Conservation (phyloP, 2,329 filamentous ascomycete genomes). For the Colletotrichum eleusines region DNA sequence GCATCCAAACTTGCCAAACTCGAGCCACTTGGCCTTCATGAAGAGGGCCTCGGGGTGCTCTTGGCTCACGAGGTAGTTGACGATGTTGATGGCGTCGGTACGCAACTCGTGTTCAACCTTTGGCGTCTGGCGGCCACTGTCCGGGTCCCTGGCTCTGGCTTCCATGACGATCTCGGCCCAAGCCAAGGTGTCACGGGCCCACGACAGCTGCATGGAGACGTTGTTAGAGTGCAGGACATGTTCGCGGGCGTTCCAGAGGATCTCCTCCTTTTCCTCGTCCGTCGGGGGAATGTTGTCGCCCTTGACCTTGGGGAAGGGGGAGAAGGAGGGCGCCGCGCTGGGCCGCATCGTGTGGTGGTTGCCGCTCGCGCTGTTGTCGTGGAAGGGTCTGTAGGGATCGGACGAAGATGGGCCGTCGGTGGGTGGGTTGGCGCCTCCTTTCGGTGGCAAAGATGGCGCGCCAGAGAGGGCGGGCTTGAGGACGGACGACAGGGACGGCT, state of each 20-base stretch:
- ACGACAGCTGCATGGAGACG: slow-evolving; percentile 94
- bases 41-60: slow-evolving; percentile 94
- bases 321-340: slow-evolving; percentile 80
- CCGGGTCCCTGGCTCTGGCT: slow-evolving; percentile 77
- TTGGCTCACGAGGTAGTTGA: slow-evolving; percentile 89
- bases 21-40: slow-evolving; percentile 94
- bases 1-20: slow-evolving; percentile 96
- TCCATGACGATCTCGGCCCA: slow-evolving; percentile 89
- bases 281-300: slow-evolving; percentile 92
- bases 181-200: slow-evolving; percentile 91
- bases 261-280: slow-evolving; percentile 93
- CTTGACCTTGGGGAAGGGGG: slow-evolving; percentile 88
- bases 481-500: slow-evolving; percentile 59
- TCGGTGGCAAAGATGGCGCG: slow-evolving; percentile 30
- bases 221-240: slow-evolving; percentile 93
- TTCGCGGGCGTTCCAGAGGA: slow-evolving; percentile 84
- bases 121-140: slow-evolving; percentile 71
- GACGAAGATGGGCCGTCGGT: slow-evolving; percentile 49
- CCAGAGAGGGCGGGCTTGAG: slow-evolving; percentile 45
- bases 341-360: slow-evolving; percentile 51
- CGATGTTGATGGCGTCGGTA: slow-evolving; percentile 90
- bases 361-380: slow-evolving; percentile 51
- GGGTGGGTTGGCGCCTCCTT: slow-evolving; percentile 47
- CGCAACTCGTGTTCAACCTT: slow-evolving; percentile 89
- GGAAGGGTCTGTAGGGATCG: slow-evolving; percentile 56